Conservation (phyloP, 139 green algal genomes). For the Raphidocelis subcapitata region DNA sequence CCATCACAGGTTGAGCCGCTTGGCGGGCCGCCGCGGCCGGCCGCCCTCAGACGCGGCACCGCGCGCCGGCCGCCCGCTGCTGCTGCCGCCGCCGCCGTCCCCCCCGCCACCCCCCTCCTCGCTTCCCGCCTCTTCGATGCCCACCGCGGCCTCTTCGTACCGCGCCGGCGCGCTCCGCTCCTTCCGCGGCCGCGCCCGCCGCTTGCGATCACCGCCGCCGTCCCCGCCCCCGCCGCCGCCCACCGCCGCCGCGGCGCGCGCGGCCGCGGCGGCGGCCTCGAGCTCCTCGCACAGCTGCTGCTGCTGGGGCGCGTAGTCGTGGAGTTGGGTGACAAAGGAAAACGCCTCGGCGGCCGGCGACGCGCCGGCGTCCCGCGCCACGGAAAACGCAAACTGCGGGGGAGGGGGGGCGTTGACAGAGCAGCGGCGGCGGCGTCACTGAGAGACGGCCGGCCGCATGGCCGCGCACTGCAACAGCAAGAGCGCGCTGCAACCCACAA, state of each 20-base stretch:
- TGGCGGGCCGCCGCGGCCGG: neutral
- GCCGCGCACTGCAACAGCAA: constrained; percentile 13
- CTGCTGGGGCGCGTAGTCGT: constrained; percentile 17
- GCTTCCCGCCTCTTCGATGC: no score
- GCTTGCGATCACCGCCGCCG: neutral
- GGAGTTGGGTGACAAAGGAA: constrained; percentile 17
- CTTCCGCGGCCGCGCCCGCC: neutral
- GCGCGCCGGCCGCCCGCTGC: constrained; percentile 1
- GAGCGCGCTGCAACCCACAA: no score
- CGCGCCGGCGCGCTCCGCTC: neutral
- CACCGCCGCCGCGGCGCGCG: neutral
- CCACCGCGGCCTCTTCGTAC: neutral
- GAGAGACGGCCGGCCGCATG: neutral
- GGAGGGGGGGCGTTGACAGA: neutral
- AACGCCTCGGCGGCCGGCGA: neutral
- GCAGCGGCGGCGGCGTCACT: neutral
- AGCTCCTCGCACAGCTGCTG: constrained; percentile 15
- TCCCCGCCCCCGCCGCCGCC: neutral
- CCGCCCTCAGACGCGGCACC: neutral
- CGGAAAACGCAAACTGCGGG: neutral
- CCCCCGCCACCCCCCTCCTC: neutral
- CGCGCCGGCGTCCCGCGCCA: neutral
- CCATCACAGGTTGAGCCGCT: neutral
- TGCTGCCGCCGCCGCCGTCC: neutral
- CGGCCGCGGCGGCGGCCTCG: constrained; percentile 1